These are phyloP conservation scores for Berberis thunbergii DNA, from an alignment of 164 flowering plant species.

Conservation along the genomic window DNA sequence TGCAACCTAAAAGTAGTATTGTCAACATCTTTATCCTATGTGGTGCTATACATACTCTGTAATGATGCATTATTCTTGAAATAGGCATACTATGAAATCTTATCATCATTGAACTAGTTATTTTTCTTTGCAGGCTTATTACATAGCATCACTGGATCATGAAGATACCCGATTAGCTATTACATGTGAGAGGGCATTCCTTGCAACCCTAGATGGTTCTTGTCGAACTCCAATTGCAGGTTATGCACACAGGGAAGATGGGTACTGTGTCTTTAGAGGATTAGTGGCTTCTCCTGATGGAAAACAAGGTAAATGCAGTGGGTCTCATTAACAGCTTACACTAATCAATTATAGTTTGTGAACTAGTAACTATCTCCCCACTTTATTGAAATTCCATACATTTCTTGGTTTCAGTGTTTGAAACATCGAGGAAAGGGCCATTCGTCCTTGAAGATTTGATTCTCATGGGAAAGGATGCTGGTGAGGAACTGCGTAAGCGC, in stretches of 20 bases:
- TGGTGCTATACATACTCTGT: no score
- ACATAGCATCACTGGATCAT: slow-evolving; percentile 76
- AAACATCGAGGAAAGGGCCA: slow-evolving; percentile 74
- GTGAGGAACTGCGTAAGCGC: slow-evolving; percentile 69
- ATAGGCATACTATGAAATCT: not conserved
- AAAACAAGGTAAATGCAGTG: slow-evolving; percentile 43
- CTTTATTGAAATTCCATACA: not conserved
- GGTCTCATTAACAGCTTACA: not conserved
- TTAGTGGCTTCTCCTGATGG: slow-evolving; percentile 98
- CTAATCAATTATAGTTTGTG: not conserved
- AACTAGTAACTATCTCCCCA: no score
- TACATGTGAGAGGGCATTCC: slow-evolving; percentile 90
- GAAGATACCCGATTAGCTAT: slow-evolving; percentile 95
- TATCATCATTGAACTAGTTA: no score
- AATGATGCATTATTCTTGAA: no score
- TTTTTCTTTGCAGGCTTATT: slow-evolving; percentile 40
- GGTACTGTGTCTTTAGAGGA: slow-evolving; percentile 75
- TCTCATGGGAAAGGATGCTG: slow-evolving; percentile 87
- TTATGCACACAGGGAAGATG: slow-evolving; percentile 64
- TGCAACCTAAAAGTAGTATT: no score
- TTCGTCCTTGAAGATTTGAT: slow-evolving; percentile 79
- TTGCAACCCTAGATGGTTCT: slow-evolving; percentile 80
- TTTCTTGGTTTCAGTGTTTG: slow-evolving; percentile 53
- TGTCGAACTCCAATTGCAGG: slow-evolving; percentile 99
- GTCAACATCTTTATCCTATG: not conserved